Base-by-base conservation (phyloP, 2,329 filamentous ascomycete genomes). In the Amauroascus verrucosus region DNA sequence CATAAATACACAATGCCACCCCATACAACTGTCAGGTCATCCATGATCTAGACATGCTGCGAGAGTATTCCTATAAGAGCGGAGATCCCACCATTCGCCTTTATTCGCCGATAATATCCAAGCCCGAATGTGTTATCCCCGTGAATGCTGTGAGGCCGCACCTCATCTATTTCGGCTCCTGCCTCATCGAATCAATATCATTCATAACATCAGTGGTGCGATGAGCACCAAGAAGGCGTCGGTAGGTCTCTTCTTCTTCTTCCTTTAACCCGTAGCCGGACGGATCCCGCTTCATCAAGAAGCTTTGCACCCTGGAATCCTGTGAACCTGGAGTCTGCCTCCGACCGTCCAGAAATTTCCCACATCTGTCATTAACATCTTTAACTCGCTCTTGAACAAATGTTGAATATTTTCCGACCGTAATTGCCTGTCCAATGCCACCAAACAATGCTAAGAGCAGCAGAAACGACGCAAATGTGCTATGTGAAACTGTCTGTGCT, bases 391-490 rank as follows among this genome's bases (percentile, higher is more conserved):
- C 83, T 43, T 90, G 70, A 44, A 88, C 75, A 26, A 76, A 77
- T 7, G 76, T 70, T 1, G 83, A 81, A 53, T 80, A 77, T 30
- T 77, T 76, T 38, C 78, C 82, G 11, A 86, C 84, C 57, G 86
- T 77, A 2, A 81, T 82, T 33, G 82, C 82, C 68, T 95, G 88
- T 9, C 82, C 77, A 56, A 88, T 77, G 16, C 82, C 82, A 0
- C 84, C 88, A 9, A 90, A 69, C 9, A 85, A 71, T 11, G 86
- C 80, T 33, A 89, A 75, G 2, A 83, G 69, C 28, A 88, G 71
- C 6, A 97, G 72, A n/a, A 95, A 69, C 5, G 80, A 74, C 6
- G 84, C 79, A 64, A 97, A 97, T 11, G 82, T 77, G 40, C 82
- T 81, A 64, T 95, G 95, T 55, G 85, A 86, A 70, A 91, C 82